These are phyloP conservation scores for Fusarium vanettenii DNA, from an alignment of 2,329 filamentous ascomycete genomes.

Conservation along the genomic window DNA sequence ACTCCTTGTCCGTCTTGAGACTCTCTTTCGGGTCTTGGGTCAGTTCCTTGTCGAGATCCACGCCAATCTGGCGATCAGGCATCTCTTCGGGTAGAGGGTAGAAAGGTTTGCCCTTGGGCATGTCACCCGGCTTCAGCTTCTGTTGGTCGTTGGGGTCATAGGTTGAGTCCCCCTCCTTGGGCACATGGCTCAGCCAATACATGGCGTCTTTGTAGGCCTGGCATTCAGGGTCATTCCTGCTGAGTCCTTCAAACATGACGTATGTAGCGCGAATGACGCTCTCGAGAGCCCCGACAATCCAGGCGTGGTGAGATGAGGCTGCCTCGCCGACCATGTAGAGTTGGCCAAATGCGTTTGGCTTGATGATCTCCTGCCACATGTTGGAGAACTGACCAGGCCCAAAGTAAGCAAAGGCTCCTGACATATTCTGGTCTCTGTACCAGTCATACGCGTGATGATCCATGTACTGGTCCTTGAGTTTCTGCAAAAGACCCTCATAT, in stretches of 20 bases:
- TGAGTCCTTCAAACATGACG: conserved; percentile 24
- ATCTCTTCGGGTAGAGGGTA: conserved; percentile 13
- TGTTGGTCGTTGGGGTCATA: not conserved
- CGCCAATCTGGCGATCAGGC: not conserved
- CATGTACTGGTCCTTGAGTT: conserved; percentile 13
- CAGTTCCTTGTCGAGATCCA: not conserved
- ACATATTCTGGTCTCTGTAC: conserved; percentile 38
- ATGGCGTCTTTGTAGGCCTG: not conserved
- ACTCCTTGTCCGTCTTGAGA: not conserved
- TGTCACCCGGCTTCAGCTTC: not conserved
- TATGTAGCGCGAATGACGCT: conserved; percentile 33
- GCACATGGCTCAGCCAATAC: not conserved
- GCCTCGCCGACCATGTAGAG: conserved; percentile 37
- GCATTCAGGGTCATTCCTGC: not conserved
- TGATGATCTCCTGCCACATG: conserved; percentile 39
- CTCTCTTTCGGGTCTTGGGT: not conserved
- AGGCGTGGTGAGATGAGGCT: conserved; percentile 33
- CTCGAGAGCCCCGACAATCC: conserved; percentile 36
- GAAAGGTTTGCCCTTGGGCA: conserved; percentile 10
- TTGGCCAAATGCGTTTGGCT: conserved; percentile 37
- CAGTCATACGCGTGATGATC: conserved; percentile 35
- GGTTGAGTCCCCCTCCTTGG: not conserved
- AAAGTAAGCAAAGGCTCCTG: conserved; percentile 38
- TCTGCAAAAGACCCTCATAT: not conserved
- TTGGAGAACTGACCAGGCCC: conserved; percentile 34